Percentiles rank a stretch among this genome's conserved stretches.
Conservation (phyloP, 163 green algal genomes). For the Chloroidium sp. region DNA sequence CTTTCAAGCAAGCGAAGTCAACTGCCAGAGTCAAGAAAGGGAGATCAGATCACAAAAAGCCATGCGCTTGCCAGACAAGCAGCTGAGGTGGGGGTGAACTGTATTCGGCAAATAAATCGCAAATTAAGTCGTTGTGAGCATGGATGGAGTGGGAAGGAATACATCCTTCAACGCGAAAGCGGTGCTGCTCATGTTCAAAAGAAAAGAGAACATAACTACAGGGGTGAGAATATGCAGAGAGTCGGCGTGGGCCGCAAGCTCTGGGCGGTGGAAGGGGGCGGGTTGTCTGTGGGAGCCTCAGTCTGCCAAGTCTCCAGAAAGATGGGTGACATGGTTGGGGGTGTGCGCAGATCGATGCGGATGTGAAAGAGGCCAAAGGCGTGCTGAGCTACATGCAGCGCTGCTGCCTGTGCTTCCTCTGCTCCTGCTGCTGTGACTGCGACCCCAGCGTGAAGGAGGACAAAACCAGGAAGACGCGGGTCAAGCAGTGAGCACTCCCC, state of each 20-base stretch:
- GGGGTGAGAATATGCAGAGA: neutral
- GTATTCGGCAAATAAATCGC: too few relatives aligned
- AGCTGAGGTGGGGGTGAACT: too few relatives aligned
- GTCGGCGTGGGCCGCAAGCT: neutral
- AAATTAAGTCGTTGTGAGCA: too few relatives aligned
- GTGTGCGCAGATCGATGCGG: constrained; percentile 44
- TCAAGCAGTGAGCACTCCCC: constrained; percentile 16
- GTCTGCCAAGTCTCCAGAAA: neutral
- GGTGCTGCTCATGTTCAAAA: neutral
- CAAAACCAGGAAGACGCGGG: constrained; percentile 15
- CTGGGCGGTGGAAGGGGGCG: neutral
- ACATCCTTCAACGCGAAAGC: neutral
- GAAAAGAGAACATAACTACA: neutral
- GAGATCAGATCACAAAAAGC: too few relatives aligned
- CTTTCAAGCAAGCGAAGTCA: too few relatives aligned
- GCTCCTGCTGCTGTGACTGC: constrained; percentile 45
- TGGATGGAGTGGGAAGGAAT: too few relatives aligned
- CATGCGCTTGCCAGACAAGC: too few relatives aligned
- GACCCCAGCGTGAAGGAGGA: constrained; percentile 36
- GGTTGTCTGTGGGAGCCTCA: neutral
- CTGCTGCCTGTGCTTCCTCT: constrained; percentile 50
- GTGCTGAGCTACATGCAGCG: constrained; percentile 59
- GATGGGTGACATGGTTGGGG: neutral
- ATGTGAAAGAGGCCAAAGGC: constrained; percentile 52
- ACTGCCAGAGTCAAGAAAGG: too few relatives aligned